Percentiles rank a stretch among this genome's conserved stretches.
Evolutionary conservation across 768 basidiomycete species (phyloP).

Genomic region (Chalciporus sphaerocephalus): DNA sequence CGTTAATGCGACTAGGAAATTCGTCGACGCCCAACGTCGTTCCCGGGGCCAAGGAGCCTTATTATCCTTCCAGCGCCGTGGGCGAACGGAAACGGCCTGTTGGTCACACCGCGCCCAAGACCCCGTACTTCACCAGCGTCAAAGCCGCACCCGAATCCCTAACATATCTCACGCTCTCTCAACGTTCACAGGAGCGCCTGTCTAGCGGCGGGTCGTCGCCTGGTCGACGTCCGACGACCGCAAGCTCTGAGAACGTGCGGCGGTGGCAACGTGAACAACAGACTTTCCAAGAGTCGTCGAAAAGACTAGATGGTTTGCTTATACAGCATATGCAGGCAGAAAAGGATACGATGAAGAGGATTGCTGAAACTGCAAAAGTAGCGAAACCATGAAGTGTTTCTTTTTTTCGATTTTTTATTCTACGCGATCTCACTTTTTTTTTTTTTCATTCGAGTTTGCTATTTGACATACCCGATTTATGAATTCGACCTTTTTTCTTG

Average conservation of each 20-base stretch:
- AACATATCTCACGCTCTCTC: constrained; percentile 31
- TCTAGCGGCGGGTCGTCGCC: constrained; percentile 12
- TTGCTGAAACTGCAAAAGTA: constrained; percentile 49
- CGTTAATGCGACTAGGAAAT: constrained; percentile 63
- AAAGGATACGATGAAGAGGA: constrained; percentile 72
- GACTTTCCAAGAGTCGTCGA: constrained; percentile 51
- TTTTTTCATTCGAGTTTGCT: constrained; percentile 9
- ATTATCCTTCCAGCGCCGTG: constrained; percentile 31
- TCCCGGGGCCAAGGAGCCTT: constrained; percentile 35
- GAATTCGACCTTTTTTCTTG: constrained; percentile 12
- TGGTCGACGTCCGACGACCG: constrained; percentile 14
- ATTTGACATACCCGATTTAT: constrained; percentile 27
- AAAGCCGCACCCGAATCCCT: constrained; percentile 32
- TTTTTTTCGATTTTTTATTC: constrained; percentile 9
- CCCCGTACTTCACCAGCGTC: constrained; percentile 47
- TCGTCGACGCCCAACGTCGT: constrained; percentile 64
- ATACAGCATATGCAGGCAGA: constrained; percentile 81
- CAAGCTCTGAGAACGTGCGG: constrained; percentile 21
- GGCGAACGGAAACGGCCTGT: constrained; percentile 47
- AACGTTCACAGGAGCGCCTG: constrained; percentile 43
- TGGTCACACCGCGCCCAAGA: constrained; percentile 42
- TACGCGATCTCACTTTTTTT: constrained; percentile 11
- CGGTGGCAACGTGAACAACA: constrained; percentile 31
- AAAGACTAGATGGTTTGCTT: constrained; percentile 73
- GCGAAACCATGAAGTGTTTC: constrained; percentile 20